Percentiles rank a stretch among this genome's conserved stretches.
Conservation (phyloP, 495 filamentous ascomycete species). For the Aspergillus saccharolyticus region DNA sequence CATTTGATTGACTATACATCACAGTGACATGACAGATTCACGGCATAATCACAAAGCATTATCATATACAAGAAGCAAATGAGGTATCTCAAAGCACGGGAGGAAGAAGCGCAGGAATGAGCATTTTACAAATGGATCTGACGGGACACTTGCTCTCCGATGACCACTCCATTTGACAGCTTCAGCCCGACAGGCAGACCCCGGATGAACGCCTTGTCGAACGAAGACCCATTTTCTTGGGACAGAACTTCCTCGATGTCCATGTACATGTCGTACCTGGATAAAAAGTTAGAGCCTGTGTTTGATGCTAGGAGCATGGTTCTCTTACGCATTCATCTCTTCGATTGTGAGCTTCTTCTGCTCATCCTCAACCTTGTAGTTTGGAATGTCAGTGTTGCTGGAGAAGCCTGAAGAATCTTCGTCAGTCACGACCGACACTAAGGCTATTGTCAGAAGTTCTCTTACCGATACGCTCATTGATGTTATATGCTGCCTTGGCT, state of each 20-base stretch:
- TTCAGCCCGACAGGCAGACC: conserved; percentile 38
- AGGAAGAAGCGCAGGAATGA: not conserved
- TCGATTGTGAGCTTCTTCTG: conserved; percentile 48
- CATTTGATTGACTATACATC: not conserved
- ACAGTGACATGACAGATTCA: not conserved
- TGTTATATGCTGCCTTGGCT: conserved; percentile 45
- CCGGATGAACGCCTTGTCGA: conserved; percentile 24
- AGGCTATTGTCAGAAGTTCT: not conserved
- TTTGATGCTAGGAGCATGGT: not conserved
- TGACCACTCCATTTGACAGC: conserved; percentile 31
- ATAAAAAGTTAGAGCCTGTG: conserved; percentile 7
- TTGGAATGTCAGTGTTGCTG: conserved; percentile 35
- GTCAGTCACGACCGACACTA: not conserved
- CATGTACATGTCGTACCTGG: conserved; percentile 46
- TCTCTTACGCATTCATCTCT: conserved; percentile 47
- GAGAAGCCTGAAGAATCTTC: conserved; percentile 34
- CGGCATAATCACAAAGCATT: not conserved
- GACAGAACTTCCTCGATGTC: conserved; percentile 41
- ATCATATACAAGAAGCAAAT: not conserved
- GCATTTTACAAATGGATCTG: not conserved
- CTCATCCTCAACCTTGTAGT: conserved; percentile 44
- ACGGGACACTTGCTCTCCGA: conserved; percentile 17
- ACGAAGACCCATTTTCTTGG: conserved; percentile 17
- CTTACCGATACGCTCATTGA: conserved; percentile 47
- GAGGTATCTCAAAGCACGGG: not conserved